Evolutionary conservation across 2,329 filamentous ascomycete genomes (phyloP), one percentile per base, ranked within the genome.

Genomic region (Leptographium wingfieldii): DNA sequence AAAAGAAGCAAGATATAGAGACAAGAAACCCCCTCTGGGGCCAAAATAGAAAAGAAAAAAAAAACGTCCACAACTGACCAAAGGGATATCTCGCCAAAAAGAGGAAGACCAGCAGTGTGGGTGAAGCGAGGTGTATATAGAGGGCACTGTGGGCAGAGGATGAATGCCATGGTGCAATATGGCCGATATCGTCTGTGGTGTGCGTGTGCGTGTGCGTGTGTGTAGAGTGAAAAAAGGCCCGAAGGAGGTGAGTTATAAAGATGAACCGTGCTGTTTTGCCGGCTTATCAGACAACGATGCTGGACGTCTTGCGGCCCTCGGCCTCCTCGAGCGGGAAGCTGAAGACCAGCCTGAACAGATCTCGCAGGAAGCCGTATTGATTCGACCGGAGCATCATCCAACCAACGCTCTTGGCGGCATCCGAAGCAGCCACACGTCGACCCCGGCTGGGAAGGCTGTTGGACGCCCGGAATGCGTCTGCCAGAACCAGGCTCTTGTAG

Each of bases 291-390:
- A 86, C 76, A 22, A 74, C 73, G 61, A 88, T 86, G 62, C 79
- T 83, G 55, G 85, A 76, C 60, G 79, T 82, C 67, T 88, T 87
- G 64, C 86, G 78, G 59, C 78, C 75, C 55, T 87, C 83, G 1
- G 83, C 86, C 67, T 96, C 91, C 59, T 96, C 90, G 19, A 90
- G 73, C 55, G 86, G 82, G 68, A 92, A 92, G 3, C 90, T 88
- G 70, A 95, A 95, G 3, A 96, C 90, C 49, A 92, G 78, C 58
- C 83, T 81, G 74, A 89, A 96, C 16, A 96, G 76, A 67, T 96
- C 91, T 56, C 84, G 79, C 63, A 96, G 74, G 78, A 92, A 96
- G 10, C 77, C 77, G 71, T 94, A 94, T 66, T 91, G 84, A 60
- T 83, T 80, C 33, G 80, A 79, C 46, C 82, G 84, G 60, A 83